Evolutionary conservation across 2,329 filamentous ascomycete genomes (phyloP), one percentile per base, ranked within the genome.

Genomic region (Arthroderma sp.): DNA sequence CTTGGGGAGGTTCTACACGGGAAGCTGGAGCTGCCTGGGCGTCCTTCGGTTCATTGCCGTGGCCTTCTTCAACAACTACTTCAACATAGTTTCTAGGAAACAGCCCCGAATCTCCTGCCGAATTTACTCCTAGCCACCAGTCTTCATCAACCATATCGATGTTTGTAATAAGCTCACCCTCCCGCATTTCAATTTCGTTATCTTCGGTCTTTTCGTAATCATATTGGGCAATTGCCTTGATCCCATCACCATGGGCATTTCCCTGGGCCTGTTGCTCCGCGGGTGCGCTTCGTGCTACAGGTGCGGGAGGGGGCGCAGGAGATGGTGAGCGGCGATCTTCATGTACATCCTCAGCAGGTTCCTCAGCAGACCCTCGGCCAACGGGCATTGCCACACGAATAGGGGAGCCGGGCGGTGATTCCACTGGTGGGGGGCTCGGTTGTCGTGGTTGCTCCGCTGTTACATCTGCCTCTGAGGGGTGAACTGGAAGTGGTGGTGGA

Each of bases 21-120:
- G 63, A 55, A 48, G 64, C 60, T 43, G 65, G 54, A 4, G 58
- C 48, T 47, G 61, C 54, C n/a, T 47, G 56, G 51, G 56, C 51
- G 48, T 64, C 54, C 49, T 61, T 51, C 10, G 54, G 51, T 31
- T 58, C 55, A 41, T 51, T 46, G 36, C 54, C 59, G 32, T 61
- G 63, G n/a, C 45, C 46, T 27, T 76, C 74, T 27, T 75, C 81
- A 33, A 83, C 81, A 32, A 91, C 72, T 22, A 94, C 64, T 62
- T 94, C 87, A 43, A 98, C 89, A 54, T 98, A 98, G 71, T 95
- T 96, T 68, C 86, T 91, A 4, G 91, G 91, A 73, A 98, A 96
- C 32, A 98, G 72, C 40, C 91, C 91, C 47, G 73, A 81, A 64
- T 95, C 86, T 55, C 91, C 91, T 50, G 72, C 73, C 22, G 74